phyloP scores from a whole-genome alignment of 2,329 filamentous ascomycete genomes.

The Hypoxylon sp. region DNA sequence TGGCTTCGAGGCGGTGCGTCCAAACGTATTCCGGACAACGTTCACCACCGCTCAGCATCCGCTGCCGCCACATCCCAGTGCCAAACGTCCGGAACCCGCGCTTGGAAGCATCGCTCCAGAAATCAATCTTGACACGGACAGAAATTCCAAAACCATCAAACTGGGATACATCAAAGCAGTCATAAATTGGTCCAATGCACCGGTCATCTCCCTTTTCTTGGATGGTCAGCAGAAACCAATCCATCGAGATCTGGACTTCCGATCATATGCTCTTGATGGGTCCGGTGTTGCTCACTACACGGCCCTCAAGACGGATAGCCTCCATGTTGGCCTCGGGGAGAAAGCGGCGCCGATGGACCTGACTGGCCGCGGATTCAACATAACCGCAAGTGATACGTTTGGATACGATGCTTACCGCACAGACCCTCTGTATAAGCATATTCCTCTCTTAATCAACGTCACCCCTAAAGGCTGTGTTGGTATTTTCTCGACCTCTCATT shows the following conservation, averaged over 20 bases:
- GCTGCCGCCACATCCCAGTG: constrained; percentile 75
- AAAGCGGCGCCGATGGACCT: constrained; percentile 82
- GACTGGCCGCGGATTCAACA: constrained; percentile 74
- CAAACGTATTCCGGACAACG: constrained; percentile 77
- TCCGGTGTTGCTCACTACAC: constrained; percentile 76
- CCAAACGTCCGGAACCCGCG: constrained; percentile 60
- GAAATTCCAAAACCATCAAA: constrained; percentile 60
- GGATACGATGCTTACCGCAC: constrained; percentile 80
- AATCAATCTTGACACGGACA: constrained; percentile 53
- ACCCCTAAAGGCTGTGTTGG: constrained; percentile 75
- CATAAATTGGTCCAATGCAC: constrained; percentile 72
- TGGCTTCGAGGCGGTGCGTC: constrained; percentile 72
- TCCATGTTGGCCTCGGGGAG: constrained; percentile 79
- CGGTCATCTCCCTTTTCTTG: constrained; percentile 70
- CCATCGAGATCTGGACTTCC: constrained; percentile 73
- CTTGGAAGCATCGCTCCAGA: constrained; percentile 54
- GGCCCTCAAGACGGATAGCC: constrained; percentile 71
- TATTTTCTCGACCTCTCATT: constrained; percentile 77
- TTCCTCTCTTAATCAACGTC: constrained; percentile 79
- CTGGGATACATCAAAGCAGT: constrained; percentile 66
- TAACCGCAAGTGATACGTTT: constrained; percentile 80
- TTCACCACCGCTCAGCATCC: constrained; percentile 75
- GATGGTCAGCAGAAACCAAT: constrained; percentile 66
- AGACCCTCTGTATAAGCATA: constrained; percentile 83
- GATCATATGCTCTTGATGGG: constrained; percentile 76